Evolutionary conservation across 129 eudicot genomes (phyloP).

Genomic region (Artemisia annua): DNA sequence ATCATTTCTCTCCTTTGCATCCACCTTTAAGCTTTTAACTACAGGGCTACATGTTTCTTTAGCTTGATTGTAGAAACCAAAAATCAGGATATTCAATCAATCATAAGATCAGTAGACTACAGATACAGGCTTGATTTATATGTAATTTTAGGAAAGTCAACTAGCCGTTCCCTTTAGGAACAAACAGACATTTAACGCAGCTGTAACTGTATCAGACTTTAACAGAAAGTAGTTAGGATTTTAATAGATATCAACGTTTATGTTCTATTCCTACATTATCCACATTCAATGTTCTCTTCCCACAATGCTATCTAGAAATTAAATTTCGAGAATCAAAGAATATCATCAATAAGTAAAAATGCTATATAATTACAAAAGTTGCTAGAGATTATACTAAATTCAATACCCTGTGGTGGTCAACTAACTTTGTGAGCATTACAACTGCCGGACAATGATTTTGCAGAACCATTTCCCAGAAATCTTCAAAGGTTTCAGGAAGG

Average conservation of each 20-base stretch:
- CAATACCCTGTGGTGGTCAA: conserved; percentile 80
- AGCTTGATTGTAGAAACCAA: no score
- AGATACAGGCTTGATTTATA: no score
- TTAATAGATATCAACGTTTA: background rate
- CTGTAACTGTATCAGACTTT: background rate
- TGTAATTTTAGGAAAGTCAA: no score
- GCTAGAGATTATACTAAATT: conserved; percentile 6
- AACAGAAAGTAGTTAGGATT: background rate
- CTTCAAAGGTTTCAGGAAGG: conserved; percentile 81
- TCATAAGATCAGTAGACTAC: no score
- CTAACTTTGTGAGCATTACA: conserved; percentile 85
- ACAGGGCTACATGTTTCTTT: no score
- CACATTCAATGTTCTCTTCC: no score
- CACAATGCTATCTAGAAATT: background rate
- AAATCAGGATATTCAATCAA: no score
- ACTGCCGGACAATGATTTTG: conserved; percentile 82
- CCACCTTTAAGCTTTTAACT: no score
- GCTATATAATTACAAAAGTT: background rate
- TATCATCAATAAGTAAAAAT: background rate
- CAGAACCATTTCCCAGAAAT: conserved; percentile 97
- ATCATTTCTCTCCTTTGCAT: no score
- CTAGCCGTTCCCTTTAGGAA: no score
- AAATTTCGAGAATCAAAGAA: background rate
- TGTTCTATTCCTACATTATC: no score
- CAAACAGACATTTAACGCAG: no score